Evolutionary conservation across 2,329 filamentous ascomycete genomes (phyloP), one percentile per base, ranked within the genome.

Genomic region (Fusarium sp.): DNA sequence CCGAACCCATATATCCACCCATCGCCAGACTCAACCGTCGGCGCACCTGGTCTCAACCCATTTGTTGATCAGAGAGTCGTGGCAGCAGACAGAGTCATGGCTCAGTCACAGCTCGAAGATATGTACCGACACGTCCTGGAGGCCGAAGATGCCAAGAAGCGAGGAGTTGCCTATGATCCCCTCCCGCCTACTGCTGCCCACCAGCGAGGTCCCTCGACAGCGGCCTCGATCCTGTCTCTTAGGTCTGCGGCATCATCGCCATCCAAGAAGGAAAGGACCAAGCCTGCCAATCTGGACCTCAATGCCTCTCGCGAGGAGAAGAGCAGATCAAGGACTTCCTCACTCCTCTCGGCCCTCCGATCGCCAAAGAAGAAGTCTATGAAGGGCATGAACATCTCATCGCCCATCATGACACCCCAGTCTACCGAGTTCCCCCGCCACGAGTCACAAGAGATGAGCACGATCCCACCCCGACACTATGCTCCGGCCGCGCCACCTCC

Each of bases 51-150:
- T 58, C 87, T 90, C 63, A 88, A 92, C 64, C 86, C 85, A 14
- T 89, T 88, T 20, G 92, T 97, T 64, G 93, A 97, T 78, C 89
- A 91, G 64, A 86, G 85, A 64, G 86, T 97, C 14, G 86, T 97
- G 23, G 87, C 90, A 64, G 86, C 87, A 65, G 92, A 97, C 79
- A 88, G 87, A 77, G 85, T 86, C 75, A 90, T 90, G 82, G 89
- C 92, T 68, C 90, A 96, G 79, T 85, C 90, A 70, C 92, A 97
- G 78, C 89, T 97, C 79, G 93, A 97, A 79, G 89, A 92, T 74
- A 89, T 98, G 78, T 98, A 97, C 81, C 93, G 90, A 67, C 91
- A 93, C 72, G 94, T 97, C 69, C 91, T 97, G 89, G 93, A 93
- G 78, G 92, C 97, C 73, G 94, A 97, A 75, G 87, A 86, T 62